phyloP scores from a whole-genome alignment of 2,329 filamentous ascomycete species.

The Kalaharituber pfeilii region DNA sequence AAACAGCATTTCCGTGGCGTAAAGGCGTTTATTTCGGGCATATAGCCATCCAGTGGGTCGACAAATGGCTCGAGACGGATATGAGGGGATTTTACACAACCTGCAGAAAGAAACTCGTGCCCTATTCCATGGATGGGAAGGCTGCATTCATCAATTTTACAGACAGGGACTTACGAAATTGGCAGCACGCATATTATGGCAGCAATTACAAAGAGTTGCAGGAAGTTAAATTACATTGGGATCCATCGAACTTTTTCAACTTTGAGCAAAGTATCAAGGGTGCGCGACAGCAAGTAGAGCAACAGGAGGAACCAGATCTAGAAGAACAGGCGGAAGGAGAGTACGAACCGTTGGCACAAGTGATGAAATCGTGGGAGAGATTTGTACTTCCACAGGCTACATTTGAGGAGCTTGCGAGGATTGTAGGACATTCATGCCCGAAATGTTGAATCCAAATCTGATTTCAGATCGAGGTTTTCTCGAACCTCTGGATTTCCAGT shows the following conservation, averaged over 20 bases:
- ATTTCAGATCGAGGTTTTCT: too few species aligned
- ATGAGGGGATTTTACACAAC: constrained; percentile 7
- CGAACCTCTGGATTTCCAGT: too few species aligned
- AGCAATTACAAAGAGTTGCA: constrained; percentile 20
- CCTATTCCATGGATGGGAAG: constrained; percentile 15
- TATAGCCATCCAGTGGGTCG: constrained; percentile 24
- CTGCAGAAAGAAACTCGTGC: constrained; percentile 20
- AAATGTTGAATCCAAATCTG: too few species aligned
- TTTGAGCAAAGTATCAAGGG: constrained; percentile 24
- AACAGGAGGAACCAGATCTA: not conserved
- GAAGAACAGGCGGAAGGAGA: not conserved
- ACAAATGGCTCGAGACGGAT: constrained; percentile 26
- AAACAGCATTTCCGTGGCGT: constrained; percentile 26
- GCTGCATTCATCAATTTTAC: constrained; percentile 25
- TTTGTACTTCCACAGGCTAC: not conserved
- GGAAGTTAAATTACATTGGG: constrained; percentile 23
- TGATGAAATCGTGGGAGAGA: not conserved
- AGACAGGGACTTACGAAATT: constrained; percentile 13
- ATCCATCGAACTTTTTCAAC: constrained; percentile 22
- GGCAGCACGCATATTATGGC: constrained; percentile 26
- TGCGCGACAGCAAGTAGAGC: constrained; percentile 7
- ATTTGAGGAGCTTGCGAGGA: not conserved
- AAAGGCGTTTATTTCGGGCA: constrained; percentile 23
- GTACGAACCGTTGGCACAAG: not conserved
- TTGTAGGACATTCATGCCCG: not conserved